Evolutionary conservation across 2,329 filamentous ascomycete species (phyloP), one percentile per base, ranked within the genome.

Genomic region (Alternaria sp.): DNA sequence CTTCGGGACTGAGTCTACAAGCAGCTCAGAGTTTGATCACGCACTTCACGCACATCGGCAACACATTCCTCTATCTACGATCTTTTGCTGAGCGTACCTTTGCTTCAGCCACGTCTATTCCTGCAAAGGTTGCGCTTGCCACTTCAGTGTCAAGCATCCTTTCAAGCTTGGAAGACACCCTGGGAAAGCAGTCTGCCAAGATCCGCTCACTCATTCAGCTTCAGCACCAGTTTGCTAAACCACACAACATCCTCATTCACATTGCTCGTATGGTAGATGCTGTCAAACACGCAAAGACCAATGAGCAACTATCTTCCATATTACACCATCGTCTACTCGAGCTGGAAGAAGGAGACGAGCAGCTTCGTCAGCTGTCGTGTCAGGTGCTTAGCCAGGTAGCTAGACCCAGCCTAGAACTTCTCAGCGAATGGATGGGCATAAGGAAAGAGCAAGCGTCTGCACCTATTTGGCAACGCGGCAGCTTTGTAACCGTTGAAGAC

Each of bases 361-460:
- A 86, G 57, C 77, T 93, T 23, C 84, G 85, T 21, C 82, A 85
- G 23, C 83, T 91, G 31, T 84, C 92, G 70, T 84, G 88, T 14
- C 86, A 92, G 61, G 82, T 94, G 0, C 75, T 95, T 14, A 80
- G 82, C 42, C 81, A 84, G 37, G 86, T 89, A 1, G 86, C 86
- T 1, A 77, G 78, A 28, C 90, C 90, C 0, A 93, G 89, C 85
- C 79, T 90, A 8, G 83, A 87, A 51, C 84, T 88, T 51, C 80
- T 90, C 7, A 85, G 89, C 64, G 86, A 88, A 69, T 95, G 91
- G 91, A 86, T 93, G 59, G 92, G 92, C 0, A 83, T 91, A 10
- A 61, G 54, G 83, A 81, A 72, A 54, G 77, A 80, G 48, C 67
- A 72, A 36, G 65, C 61, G 1, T 68, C 71, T 5, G 36, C 63